Percentiles rank a stretch among this genome's conserved stretches.
phyloP scores from a whole-genome alignment of 2,329 filamentous ascomycete species.

The Colletotrichum coccodes region DNA sequence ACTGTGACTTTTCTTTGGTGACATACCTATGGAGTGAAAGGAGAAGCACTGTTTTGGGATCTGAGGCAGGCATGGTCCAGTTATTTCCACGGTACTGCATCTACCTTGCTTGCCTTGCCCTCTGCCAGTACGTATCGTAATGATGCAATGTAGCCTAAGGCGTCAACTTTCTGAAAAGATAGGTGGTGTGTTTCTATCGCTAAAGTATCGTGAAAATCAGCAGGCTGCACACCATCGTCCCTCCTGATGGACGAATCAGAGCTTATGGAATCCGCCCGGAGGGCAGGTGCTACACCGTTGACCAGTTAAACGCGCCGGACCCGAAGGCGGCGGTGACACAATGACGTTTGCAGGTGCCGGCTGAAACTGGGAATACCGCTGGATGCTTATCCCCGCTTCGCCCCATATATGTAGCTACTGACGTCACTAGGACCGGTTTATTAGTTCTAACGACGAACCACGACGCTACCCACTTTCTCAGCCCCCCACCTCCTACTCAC shows the following conservation, averaged over 20 bases:
- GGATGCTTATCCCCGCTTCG: constrained; percentile 17
- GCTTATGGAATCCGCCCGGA: background rate
- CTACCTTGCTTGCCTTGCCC: background rate
- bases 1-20: background rate
- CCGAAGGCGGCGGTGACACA: constrained; percentile 5
- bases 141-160: background rate
- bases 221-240: background rate
- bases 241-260: constrained; percentile 17
- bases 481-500: background rate
- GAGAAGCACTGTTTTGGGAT: background rate
- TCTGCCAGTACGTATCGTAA: background rate
- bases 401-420: constrained; percentile 9
- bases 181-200: constrained; percentile 10
- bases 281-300: background rate
- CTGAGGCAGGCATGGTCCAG: background rate
- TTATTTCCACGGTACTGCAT: background rate
- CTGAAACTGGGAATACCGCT: constrained; percentile 19
- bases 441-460: constrained; percentile 32
- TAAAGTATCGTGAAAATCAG: background rate
- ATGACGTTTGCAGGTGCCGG: constrained; percentile 30
- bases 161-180: background rate
- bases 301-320: constrained; percentile 7
- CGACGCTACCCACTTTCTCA: constrained; percentile 1
- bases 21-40: background rate
- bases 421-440: constrained; percentile 24